Percentiles rank a stretch among this genome's conserved stretches.
phyloP scores from a whole-genome alignment of 305 asterid genomes.

The Solanum hybrid region DNA sequence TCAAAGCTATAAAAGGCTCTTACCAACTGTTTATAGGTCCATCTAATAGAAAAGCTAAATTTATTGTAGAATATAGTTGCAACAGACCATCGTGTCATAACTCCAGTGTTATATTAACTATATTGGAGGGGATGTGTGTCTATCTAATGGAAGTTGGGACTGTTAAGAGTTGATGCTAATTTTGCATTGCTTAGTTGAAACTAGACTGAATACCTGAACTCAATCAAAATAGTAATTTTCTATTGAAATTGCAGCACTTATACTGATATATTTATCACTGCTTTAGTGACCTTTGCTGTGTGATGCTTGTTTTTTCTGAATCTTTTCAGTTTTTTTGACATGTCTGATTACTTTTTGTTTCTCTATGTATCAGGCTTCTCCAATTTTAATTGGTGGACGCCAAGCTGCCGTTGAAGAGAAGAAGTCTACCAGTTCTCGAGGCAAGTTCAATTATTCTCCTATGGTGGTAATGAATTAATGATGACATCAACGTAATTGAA shows the following conservation, averaged over 20 bases:
- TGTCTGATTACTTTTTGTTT: background rate
- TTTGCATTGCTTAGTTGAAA: background rate
- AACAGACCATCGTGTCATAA: background rate
- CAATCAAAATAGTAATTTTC: background rate
- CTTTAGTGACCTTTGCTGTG: background rate
- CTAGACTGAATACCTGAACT: background rate
- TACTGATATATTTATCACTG: background rate
- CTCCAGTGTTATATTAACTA: background rate
- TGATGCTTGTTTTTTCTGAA: background rate
- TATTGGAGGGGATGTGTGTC: background rate
- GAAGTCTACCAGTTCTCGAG: constrained; percentile 82
- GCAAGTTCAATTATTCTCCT: constrained; percentile 26
- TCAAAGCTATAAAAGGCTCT: background rate
- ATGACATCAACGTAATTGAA: background rate
- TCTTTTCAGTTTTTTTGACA: background rate
- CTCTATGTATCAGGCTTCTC: constrained; percentile 61
- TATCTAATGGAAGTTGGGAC: background rate
- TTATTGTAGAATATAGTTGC: background rate
- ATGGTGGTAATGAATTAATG: background rate
- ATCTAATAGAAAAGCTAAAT: background rate
- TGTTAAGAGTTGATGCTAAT: background rate
- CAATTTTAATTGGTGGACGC: constrained; percentile 54
- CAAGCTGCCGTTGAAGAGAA: constrained; percentile 65
- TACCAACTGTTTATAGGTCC: background rate
- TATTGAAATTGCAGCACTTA: background rate